A percentile compares a stretch with the other conserved stretches of the same genome.
phyloP scores from a whole-genome alignment of 805 yeast genomes.

The Hanseniaspora vineae region DNA sequence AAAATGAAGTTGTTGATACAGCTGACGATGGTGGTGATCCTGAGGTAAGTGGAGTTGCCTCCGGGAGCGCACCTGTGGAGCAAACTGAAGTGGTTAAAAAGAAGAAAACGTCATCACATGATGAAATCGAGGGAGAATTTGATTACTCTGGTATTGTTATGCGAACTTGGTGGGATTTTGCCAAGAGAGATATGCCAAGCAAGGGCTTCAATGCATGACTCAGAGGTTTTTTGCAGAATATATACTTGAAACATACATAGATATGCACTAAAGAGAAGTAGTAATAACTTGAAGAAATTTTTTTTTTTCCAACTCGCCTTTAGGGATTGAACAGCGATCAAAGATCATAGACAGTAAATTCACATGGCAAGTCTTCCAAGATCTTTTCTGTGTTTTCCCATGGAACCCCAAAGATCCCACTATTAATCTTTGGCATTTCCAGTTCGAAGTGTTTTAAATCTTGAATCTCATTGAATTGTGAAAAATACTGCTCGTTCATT shows the following conservation, averaged over 20 bases:
- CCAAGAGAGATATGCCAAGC: slow-evolving; percentile 23
- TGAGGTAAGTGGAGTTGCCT: neutral
- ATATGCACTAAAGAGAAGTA: neutral
- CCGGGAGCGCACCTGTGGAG: neutral
- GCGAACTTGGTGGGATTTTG: slow-evolving; percentile 93
- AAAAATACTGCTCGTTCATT: slow-evolving; percentile 5
- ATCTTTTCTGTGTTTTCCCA: slow-evolving; percentile 57
- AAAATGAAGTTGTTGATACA: slow-evolving; percentile 42
- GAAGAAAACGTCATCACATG: neutral
- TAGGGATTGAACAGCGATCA: slow-evolving; percentile 17
- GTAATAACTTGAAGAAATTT: too few relatives aligned
- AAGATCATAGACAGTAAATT: slow-evolving; percentile 21
- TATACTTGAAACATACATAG: too few relatives aligned
- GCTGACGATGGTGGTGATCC: slow-evolving; percentile 4
- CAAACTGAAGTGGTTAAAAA: too few relatives aligned
- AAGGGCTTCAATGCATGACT: neutral
- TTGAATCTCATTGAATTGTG: slow-evolving; percentile 1
- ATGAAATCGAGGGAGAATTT: slow-evolving; percentile 64
- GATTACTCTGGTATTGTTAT: slow-evolving; percentile 83
- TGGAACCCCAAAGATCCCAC: slow-evolving; percentile 71
- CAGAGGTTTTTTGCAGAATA: neutral
- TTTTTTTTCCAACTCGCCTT: too few relatives aligned
- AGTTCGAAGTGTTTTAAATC: neutral
- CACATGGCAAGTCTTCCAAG: slow-evolving; percentile 20
- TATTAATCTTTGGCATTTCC: slow-evolving; percentile 54